Conservation (phyloP, 2,329 filamentous ascomycete genomes). For the Xylariaceae sp. region DNA sequence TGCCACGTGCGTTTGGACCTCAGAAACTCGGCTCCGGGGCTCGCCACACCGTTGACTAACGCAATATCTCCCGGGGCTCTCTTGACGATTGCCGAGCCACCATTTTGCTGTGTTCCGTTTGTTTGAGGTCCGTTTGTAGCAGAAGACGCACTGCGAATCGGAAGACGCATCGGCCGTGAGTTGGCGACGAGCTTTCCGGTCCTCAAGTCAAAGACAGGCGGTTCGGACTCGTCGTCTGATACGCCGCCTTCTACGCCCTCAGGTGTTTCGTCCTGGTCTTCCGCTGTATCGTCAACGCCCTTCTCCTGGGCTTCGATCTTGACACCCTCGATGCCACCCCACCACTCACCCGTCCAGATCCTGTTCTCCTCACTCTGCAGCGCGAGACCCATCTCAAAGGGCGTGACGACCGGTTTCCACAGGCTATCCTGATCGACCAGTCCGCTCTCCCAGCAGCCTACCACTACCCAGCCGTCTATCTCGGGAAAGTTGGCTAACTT, state of each 20-base stretch:
- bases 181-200: conserved; percentile 81
- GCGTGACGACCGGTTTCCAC: conserved; percentile 88
- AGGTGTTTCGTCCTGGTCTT: conserved; percentile 15
- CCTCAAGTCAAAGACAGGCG: conserved; percentile 88
- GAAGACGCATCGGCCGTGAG: conserved; percentile 68
- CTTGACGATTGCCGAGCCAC: conserved; percentile 56
- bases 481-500: conserved; percentile 97
- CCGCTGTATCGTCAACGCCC: conserved; percentile 11
- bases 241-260: conserved; percentile 43
- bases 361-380: conserved; percentile 72
- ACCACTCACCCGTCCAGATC: conserved; percentile 86
- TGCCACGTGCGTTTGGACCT: conserved; percentile 84
- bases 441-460: conserved; percentile 97
- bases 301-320: conserved; percentile 39
- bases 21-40: conserved; percentile 86
- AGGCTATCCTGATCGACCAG: conserved; percentile 87
- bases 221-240: conserved; percentile 68
- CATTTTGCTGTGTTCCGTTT: conserved; percentile 18
- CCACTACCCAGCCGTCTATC: conserved; percentile 93
- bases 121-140: conserved; percentile 11
- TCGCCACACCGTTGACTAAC: conserved; percentile 80
- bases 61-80: conserved; percentile 66
- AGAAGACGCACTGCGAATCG: conserved; percentile 31
- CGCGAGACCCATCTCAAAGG: conserved; percentile 83
- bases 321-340: conserved; percentile 76